Evolutionary conservation across 192 early-diverging fungal genomes (phyloP), one percentile per base, ranked within the genome.

Genomic region (Podila epicladia): DNA sequence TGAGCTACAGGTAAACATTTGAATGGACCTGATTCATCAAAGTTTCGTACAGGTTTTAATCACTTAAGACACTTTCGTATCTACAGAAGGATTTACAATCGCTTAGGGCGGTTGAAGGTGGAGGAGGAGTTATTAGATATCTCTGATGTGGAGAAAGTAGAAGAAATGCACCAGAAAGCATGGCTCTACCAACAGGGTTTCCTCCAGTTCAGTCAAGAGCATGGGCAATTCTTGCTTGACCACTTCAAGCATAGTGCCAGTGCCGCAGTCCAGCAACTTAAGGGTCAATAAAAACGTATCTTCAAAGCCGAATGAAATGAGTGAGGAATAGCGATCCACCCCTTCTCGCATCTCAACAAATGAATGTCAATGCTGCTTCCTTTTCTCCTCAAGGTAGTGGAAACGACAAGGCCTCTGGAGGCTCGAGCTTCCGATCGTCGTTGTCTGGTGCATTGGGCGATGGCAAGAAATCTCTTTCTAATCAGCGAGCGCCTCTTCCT

Each of bases 61-160:
- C 7, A 37, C 35, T n/a, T n/a, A 3, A 29, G 26, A 15, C 31
- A 22, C 8, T 3, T 5, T 28, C n/a, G 11, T 51, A 58, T 2
- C 22, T 35, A 12, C 35, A 71, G 77, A 55, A 62, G 77, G 33
- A 64, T 80, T 11, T 80, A 80, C 71, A 80, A 69, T 67, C 77
- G 77, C 9, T 59, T 80, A 4, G 77, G 77, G 29, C 72, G 67
- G 53, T 55, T 80, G 17, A 80, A 69, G 58, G 71, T 80, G 22
- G 77, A 80, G 28, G 77, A 80, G 55, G 77, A 80, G 17, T 38
- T 80, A n/a, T 24, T 80, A 66, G 77, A 80, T 53, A 80, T 80
- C 33, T 72, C 77, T 38, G 77, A 80, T 15, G 77, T 80, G 33
- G 77, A 80, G 48, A 73, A 80, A 45, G 71, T 80, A 5, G 77